Conservation (phyloP, 768 basidiomycete species). For the Saitozyma sp. region DNA sequence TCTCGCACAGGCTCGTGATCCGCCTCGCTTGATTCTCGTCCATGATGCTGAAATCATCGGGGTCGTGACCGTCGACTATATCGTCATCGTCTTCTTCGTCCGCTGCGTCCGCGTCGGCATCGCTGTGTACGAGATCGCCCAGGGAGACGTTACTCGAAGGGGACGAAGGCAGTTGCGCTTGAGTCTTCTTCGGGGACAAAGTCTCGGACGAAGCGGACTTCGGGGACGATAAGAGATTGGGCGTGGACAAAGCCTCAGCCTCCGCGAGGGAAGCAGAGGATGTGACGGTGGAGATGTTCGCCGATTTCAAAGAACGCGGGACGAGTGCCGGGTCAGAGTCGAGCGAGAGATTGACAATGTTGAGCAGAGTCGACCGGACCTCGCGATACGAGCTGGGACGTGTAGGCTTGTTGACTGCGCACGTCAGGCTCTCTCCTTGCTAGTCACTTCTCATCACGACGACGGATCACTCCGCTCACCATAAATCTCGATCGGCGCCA, state of each 20-base stretch:
- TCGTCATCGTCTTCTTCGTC: slow-evolving; percentile 13
- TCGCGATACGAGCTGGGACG: slow-evolving; percentile 63
- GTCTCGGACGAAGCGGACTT: neutral
- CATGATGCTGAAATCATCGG: slow-evolving; percentile 95
- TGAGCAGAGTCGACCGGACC: slow-evolving; percentile 67
- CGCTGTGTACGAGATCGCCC: neutral
- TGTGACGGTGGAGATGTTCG: neutral
- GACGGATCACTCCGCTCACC: slow-evolving; percentile 60
- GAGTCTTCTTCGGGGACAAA: neutral
- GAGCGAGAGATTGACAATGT: slow-evolving; percentile 79
- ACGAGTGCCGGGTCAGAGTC: slow-evolving; percentile 81
- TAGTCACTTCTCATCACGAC: neutral
- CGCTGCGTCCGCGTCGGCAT: neutral
- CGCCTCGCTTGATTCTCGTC: slow-evolving; percentile 83
- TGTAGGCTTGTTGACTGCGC: slow-evolving; percentile 67
- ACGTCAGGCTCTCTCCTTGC: neutral
- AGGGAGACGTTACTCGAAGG: neutral
- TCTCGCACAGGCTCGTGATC: slow-evolving; percentile 74
- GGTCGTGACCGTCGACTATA: slow-evolving; percentile 57
- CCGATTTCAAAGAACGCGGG: slow-evolving; percentile 54
- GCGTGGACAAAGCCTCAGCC: neutral
- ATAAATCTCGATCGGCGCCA: slow-evolving; percentile 83
- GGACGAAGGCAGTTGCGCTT: no score
- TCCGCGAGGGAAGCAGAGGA: neutral
- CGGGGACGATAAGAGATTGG: neutral